Evolutionary conservation across 352 stramenopile species (phyloP).

Genomic region (Phytophthora boehmeriae): DNA sequence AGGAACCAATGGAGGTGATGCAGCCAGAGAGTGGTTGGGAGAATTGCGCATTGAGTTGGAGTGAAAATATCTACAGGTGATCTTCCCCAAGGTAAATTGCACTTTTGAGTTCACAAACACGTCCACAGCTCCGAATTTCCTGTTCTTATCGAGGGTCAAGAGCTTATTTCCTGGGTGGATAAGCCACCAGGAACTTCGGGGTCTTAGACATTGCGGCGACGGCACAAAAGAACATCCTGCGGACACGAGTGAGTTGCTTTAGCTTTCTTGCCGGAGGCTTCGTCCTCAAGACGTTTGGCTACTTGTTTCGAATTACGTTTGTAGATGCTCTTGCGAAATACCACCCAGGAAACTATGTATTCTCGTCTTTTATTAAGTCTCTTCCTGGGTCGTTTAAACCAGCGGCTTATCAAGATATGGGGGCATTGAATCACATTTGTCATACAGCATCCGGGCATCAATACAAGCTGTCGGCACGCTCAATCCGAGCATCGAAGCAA

Average conservation of each 20-base stretch:
- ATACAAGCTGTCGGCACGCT: slow-evolving; percentile 3
- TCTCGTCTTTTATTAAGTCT: slow-evolving; percentile 12
- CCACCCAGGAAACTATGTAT: slow-evolving; percentile 11
- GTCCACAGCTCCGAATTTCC: slow-evolving; percentile 18
- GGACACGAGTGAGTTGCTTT: slow-evolving; percentile 3
- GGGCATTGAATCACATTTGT: slow-evolving; percentile 14
- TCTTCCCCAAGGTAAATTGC: slow-evolving; percentile 9
- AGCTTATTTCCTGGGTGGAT: slow-evolving; percentile 24
- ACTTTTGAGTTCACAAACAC: slow-evolving; percentile 1
- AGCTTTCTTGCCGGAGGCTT: background rate
- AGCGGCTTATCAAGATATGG: slow-evolving; percentile 9
- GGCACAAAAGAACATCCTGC: slow-evolving; percentile 10
- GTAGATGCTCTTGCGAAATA: background rate
- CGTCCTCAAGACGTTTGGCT: no score
- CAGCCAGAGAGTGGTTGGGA: background rate
- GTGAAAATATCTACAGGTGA: slow-evolving; percentile 10
- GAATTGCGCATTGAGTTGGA: slow-evolving; percentile 9
- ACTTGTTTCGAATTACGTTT: slow-evolving; percentile 9
- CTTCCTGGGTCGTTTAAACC: slow-evolving; percentile 14
- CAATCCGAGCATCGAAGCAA: slow-evolving; percentile 13
- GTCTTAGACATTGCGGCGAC: background rate
- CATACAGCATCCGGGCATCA: slow-evolving; percentile 11
- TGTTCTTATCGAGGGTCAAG: slow-evolving; percentile 11
- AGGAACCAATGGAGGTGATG: background rate
- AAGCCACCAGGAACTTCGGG: slow-evolving; percentile 3